Evolutionary conservation across 805 yeast species (phyloP), one percentile per base, ranked within the genome.

Genomic region (Jamesozyma rosinii): DNA sequence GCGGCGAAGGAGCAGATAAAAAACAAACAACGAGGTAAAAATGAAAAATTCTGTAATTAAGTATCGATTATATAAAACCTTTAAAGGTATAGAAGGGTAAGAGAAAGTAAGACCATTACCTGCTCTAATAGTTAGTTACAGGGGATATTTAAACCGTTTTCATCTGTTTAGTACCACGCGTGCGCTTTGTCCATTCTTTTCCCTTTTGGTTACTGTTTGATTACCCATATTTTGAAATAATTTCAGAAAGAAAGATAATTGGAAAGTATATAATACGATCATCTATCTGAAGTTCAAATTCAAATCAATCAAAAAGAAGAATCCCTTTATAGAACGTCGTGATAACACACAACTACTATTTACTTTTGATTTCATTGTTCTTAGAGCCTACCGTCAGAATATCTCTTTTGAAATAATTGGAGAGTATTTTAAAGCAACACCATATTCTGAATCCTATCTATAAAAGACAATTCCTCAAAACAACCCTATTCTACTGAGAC

Each of bases 111-210:
- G 38, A 36, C 33, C 35, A 40, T 34, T 22, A 30, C 38, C 33
- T 35, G 35, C 38, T 41, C 35, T 41, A 34, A 27, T 35, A 35
- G 43, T 34, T 35, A 41, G 19, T 15, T 10, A 21, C 22, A 18
- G 29, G 19, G 32, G 21, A 21, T 14, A 9, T 21, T 21, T 29
- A 35, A 29, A 29, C 22, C 15, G 14, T 14, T 19, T 29, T 26
- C 35, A 35, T 41, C 43, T 41, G 18, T 41, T 41, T 41, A 41
- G 43, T 35, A 41, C 43, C 35, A 29, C 30, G 38, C 35, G 38
- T 33, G 13, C 26, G 18, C 18, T 40, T 18, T 24, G 29, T 34
- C 29, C 35, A 35, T 29, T 29, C 34, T 21, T 29, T 17, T 29
- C 39, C 20, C 27, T 37, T 27, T 15, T 27, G 40, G 27, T 31